These are phyloP conservation scores for Monascus purpureus DNA, from an alignment of 495 filamentous ascomycete species.

Conservation along the genomic window DNA sequence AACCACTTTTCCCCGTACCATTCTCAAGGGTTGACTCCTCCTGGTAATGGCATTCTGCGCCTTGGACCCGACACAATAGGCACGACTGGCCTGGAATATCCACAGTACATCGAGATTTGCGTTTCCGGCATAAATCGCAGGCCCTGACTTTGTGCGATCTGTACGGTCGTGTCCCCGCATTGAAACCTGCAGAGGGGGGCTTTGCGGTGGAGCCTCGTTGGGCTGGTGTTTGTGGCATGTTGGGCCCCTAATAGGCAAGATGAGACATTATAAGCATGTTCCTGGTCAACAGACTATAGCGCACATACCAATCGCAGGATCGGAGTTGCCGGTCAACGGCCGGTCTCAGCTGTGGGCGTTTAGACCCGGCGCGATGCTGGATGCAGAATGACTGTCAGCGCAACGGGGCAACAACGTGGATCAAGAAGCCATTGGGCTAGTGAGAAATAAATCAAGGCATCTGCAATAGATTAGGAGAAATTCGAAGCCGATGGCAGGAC, in stretches of 20 bases:
- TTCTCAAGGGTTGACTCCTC: conserved; percentile 21
- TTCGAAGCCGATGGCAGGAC: no score
- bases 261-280: no score
- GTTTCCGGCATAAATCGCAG: conserved; percentile 37
- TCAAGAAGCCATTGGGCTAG: no score
- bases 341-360: no score
- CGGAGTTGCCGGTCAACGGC: no score
- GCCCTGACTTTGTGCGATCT: conserved; percentile 38
- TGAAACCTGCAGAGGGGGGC: conserved; percentile 27
- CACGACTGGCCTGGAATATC: conserved; percentile 35
- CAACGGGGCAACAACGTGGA: no score
- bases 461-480: no score
- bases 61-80: conserved; percentile 35
- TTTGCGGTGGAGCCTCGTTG: conserved; percentile 22
- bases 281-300: no score
- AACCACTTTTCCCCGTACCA: conserved; percentile 15
- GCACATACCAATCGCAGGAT: no score
- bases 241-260: conserved; percentile 8
- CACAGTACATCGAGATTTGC: conserved; percentile 38
- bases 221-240: conserved; percentile 24
- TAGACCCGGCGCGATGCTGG: no score
- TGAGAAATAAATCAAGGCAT: no score
- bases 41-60: conserved; percentile 35
- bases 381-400: no score
- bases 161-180: conserved; percentile 33